phyloP scores from a whole-genome alignment of 257 asterid genomes.

The Knoxia roxburghii region DNA sequence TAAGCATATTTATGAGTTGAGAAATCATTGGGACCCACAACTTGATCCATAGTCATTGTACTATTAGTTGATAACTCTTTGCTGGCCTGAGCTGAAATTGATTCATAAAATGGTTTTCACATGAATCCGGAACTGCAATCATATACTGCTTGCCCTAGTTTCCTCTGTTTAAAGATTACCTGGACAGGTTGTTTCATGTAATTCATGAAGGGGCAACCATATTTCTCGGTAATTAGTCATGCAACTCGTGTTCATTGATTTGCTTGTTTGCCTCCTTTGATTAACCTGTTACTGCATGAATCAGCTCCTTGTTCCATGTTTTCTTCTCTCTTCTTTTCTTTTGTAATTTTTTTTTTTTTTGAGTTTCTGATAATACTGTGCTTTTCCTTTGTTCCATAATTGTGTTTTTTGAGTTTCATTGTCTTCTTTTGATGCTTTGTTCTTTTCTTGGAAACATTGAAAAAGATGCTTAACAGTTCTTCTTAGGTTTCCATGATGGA shows the following conservation, averaged over 20 bases:
- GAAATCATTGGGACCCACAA: neutral
- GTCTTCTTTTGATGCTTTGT: neutral
- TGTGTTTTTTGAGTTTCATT: neutral
- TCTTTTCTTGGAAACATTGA: conserved; percentile 27
- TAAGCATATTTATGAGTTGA: neutral
- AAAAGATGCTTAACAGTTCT: conserved; percentile 47
- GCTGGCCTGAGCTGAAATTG: neutral
- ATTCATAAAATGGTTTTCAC: neutral
- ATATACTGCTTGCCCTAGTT: neutral
- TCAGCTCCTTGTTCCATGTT: neutral
- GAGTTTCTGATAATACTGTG: neutral
- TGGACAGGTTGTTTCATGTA: neutral
- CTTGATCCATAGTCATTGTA: neutral
- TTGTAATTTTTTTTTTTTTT: neutral
- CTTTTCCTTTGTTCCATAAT: neutral
- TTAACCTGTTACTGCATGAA: neutral
- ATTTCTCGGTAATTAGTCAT: neutral
- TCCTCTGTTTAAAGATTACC: neutral
- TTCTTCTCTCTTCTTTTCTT: neutral
- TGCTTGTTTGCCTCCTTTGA: neutral
- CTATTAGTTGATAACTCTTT: neutral
- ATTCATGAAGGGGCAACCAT: neutral
- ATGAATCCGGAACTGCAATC: neutral
- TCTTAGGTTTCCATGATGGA: conserved; percentile 99
- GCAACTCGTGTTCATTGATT: neutral